A percentile compares a stretch with the other conserved stretches of the same genome.
Evolutionary conservation across 345 rosid genomes (phyloP).

Genomic region (Angophora floribunda): DNA sequence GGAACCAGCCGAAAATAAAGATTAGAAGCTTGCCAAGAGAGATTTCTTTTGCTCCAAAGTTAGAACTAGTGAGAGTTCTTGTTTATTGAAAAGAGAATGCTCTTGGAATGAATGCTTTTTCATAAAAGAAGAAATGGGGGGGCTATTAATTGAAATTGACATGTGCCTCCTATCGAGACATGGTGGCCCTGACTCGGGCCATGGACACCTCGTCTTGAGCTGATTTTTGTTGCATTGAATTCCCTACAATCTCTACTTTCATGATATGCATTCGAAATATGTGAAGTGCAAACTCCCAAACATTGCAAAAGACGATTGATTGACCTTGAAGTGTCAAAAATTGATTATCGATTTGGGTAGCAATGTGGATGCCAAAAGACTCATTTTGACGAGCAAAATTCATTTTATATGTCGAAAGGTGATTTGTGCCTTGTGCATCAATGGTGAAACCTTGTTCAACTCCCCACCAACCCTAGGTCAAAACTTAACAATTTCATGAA

Average conservation of each 20-base stretch:
- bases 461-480: background rate
- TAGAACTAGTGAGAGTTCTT: background rate
- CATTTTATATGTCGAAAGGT: background rate
- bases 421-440: background rate
- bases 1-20: background rate
- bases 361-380: background rate
- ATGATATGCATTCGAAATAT: background rate
- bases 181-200: background rate
- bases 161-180: background rate
- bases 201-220: background rate
- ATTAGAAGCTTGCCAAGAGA: background rate
- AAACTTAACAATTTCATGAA: background rate
- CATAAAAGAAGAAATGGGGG: background rate
- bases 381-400: background rate
- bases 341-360: background rate
- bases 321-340: background rate
- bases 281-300: background rate
- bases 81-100: background rate
- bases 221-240: background rate
- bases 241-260: background rate
- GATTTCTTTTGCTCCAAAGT: background rate
- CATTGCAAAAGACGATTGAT: background rate
- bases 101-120: background rate
- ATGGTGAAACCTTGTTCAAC: background rate
- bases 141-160: background rate